Percentiles rank a stretch among this genome's conserved stretches.
Conservation (phyloP, 768 basidiomycete species). For the Chalciporus chontae region DNA sequence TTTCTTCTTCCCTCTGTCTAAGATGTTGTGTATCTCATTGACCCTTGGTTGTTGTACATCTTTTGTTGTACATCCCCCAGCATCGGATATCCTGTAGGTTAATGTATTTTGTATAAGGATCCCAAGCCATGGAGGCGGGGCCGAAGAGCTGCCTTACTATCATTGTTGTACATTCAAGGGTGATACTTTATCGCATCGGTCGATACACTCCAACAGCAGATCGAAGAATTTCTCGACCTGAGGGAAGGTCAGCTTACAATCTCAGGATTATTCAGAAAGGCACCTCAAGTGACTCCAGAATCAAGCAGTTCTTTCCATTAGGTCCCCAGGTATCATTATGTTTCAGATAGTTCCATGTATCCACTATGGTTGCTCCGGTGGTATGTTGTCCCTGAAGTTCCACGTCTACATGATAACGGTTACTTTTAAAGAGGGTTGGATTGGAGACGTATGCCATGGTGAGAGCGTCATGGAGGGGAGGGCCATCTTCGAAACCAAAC, state of each 20-base stretch:
- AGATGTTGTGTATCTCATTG: no score
- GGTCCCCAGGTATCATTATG: conserved; percentile 70
- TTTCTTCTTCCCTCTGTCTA: not conserved
- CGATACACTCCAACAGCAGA: conserved; percentile 58
- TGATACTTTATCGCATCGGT: conserved; percentile 54
- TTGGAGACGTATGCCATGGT: conserved; percentile 72
- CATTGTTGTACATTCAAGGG: conserved; percentile 48
- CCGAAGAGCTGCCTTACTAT: not conserved
- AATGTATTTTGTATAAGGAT: not conserved
- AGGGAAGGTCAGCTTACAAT: conserved; percentile 1
- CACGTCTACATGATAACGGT: conserved; percentile 77
- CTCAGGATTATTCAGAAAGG: not conserved
- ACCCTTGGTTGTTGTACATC: no score
- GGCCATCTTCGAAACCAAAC: conserved; percentile 82
- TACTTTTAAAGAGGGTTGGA: conserved; percentile 62
- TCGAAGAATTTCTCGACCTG: conserved; percentile 67
- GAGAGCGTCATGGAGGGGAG: conserved; percentile 84
- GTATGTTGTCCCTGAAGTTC: conserved; percentile 67
- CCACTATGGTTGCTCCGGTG: conserved; percentile 76
- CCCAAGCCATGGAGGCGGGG: no score
- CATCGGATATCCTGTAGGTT: not conserved
- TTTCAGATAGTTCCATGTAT: conserved; percentile 61
- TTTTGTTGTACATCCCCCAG: not conserved
- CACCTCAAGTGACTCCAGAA: conserved; percentile 68
- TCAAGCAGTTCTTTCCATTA: conserved; percentile 70